Evolutionary conservation across 2,329 filamentous ascomycete species (phyloP).

Genomic region (Annulohypoxylon truncatum): DNA sequence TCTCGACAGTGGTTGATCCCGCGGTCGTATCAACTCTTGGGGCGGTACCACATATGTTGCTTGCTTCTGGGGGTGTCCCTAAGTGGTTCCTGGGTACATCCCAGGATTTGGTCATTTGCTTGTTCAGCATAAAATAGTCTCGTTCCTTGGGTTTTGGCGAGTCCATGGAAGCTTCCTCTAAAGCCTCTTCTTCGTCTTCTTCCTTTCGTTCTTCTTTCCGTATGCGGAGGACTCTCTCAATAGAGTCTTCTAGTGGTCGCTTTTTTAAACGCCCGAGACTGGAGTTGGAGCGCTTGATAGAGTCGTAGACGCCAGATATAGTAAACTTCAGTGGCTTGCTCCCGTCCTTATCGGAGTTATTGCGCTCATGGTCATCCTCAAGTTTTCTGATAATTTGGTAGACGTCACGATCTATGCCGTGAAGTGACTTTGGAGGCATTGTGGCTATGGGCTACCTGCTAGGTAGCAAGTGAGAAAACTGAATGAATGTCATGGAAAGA

Average conservation of each 20-base stretch:
- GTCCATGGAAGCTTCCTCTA: constrained; percentile 44
- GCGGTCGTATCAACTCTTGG: constrained; percentile 46
- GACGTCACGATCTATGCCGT: constrained; percentile 74
- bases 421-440: constrained; percentile 48
- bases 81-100: constrained; percentile 46
- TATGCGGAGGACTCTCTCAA: constrained; percentile 82
- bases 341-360: constrained; percentile 15
- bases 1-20: constrained; percentile 54
- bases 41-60: constrained; percentile 33
- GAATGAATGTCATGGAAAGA: not conserved
- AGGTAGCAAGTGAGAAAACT: not conserved
- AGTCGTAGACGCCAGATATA: constrained; percentile 75
- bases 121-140: constrained; percentile 54
- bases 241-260: constrained; percentile 82
- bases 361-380: constrained; percentile 71
- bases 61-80: constrained; percentile 36
- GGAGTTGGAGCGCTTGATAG: constrained; percentile 87
- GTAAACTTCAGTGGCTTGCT: constrained; percentile 61
- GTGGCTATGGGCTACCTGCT: not conserved
- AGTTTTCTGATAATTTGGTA: constrained; percentile 84
- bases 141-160: constrained; percentile 48
- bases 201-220: constrained; percentile 73
- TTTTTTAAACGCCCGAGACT: constrained; percentile 86
- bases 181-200: constrained; percentile 53
- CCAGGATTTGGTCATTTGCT: constrained; percentile 57